These are phyloP conservation scores for Gracilaria vermiculophylla DNA, from an alignment of 23 red algal genomes.

Conservation along the genomic window DNA sequence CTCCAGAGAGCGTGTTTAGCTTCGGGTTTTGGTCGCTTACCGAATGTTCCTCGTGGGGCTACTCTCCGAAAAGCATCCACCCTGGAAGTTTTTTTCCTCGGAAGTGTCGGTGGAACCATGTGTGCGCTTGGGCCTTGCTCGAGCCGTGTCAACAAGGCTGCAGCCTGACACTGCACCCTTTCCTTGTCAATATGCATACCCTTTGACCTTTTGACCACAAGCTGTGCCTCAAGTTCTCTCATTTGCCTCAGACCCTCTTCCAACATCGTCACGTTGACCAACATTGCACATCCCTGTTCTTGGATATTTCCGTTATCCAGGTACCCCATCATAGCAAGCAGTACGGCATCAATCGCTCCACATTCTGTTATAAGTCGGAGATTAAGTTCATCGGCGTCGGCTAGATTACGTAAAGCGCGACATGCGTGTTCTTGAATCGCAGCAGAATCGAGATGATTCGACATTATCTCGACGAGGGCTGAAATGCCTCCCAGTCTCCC, in stretches of 20 bases:
- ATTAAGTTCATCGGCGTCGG: slow-evolving; percentile 62
- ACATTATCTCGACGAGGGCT: slow-evolving; percentile 58
- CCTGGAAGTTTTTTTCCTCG: not conserved
- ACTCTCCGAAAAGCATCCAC: not conserved
- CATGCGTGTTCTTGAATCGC: slow-evolving; percentile 58
- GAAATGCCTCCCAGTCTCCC: slow-evolving; percentile 46
- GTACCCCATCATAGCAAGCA: slow-evolving; percentile 50
- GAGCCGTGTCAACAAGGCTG: slow-evolving; percentile 42
- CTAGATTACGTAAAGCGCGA: slow-evolving; percentile 62
- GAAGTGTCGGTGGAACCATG: not conserved
- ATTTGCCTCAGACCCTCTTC: slow-evolving; percentile 38
- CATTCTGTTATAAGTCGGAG: slow-evolving; percentile 49
- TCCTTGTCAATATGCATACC: slow-evolving; percentile 24
- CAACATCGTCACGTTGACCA: slow-evolving; percentile 54
- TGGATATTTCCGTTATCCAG: slow-evolving; percentile 62
- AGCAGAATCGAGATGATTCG: slow-evolving; percentile 38
- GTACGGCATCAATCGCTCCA: slow-evolving; percentile 54
- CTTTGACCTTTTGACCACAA: slow-evolving; percentile 1
- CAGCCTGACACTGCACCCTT: slow-evolving; percentile 53
- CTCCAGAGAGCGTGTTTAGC: not conserved
- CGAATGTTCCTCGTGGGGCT: not conserved
- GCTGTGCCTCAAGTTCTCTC: slow-evolving; percentile 28
- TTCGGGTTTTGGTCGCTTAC: not conserved
- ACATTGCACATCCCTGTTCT: slow-evolving; percentile 68
- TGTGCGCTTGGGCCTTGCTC: not conserved